phyloP scores from a whole-genome alignment of 805 yeast species.

The Spathaspora arborariae region DNA sequence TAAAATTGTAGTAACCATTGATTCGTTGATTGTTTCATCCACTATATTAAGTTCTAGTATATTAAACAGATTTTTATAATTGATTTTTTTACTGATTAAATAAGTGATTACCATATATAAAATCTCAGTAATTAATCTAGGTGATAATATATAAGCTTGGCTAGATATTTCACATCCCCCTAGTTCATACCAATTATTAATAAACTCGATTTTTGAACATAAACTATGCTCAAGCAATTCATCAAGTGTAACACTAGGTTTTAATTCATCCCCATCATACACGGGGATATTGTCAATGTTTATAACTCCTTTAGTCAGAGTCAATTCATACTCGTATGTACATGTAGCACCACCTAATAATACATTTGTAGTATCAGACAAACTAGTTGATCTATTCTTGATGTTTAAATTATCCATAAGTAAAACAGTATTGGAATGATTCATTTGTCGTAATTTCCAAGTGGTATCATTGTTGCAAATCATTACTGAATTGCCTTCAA shows the following conservation, averaged over 20 bases:
- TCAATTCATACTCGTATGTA: conserved; percentile 34
- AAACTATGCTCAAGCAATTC: conserved; percentile 44
- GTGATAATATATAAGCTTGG: conserved; percentile 28
- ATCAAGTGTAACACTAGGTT: conserved; percentile 13
- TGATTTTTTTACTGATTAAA: conserved; percentile 20
- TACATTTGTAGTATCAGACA: conserved; percentile 2
- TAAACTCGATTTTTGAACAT: conserved; percentile 54
- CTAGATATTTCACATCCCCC: conserved; percentile 58
- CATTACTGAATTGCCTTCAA: conserved; percentile 36
- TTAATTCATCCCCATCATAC: conserved; percentile 15
- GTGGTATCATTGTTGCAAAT: conserved; percentile 58
- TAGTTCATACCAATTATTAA: conserved; percentile 43
- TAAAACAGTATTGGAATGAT: conserved; percentile 83
- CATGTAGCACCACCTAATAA: conserved; percentile 26
- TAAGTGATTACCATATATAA: conserved; percentile 24
- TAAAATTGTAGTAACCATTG: conserved; percentile 49
- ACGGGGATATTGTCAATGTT: conserved; percentile 26
- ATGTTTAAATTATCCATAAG: conserved; percentile 33
- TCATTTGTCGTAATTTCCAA: conserved; percentile 68
- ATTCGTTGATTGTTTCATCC: conserved; percentile 11
- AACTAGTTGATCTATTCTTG: conserved; percentile 1
- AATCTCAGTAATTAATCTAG: conserved; percentile 21
- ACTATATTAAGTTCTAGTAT: background rate
- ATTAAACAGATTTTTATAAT: conserved; percentile 13
- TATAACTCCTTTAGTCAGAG: conserved; percentile 23